phyloP scores from a whole-genome alignment of 345 rosid species.

The Chamaenerion angustifolium region DNA sequence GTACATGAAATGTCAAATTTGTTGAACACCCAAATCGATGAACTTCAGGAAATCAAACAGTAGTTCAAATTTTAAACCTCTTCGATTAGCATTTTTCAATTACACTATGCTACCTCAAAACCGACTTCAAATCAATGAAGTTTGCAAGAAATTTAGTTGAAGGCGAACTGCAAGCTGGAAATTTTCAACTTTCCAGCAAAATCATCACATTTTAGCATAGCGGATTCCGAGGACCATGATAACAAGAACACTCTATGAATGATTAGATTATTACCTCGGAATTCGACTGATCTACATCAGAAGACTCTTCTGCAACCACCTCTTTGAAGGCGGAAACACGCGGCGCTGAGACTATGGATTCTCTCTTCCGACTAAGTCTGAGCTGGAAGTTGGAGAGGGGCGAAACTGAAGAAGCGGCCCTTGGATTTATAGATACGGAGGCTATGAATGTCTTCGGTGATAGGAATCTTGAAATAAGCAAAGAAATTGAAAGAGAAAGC shows the following conservation, averaged over 20 bases:
- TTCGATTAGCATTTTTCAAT: neutral
- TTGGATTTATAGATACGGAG: slow-evolving; percentile 12
- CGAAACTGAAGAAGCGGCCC: slow-evolving; percentile 4
- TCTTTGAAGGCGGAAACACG: slow-evolving; percentile 14
- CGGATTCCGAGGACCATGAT: too few species aligned
- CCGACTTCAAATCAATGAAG: neutral
- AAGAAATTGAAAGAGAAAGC: too few species aligned
- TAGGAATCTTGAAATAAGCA: too few species aligned
- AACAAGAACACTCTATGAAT: neutral
- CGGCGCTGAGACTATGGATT: slow-evolving; percentile 15
- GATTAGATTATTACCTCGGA: slow-evolving; percentile 31
- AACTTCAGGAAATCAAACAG: too few species aligned
- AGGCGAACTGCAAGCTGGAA: neutral
- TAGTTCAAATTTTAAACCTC: too few species aligned
- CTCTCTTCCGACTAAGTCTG: slow-evolving; percentile 8
- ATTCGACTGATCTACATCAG: slow-evolving; percentile 3
- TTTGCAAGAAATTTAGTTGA: too few species aligned
- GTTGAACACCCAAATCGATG: too few species aligned
- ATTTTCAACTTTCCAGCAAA: too few species aligned
- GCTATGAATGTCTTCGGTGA: slow-evolving; percentile 13
- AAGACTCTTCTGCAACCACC: slow-evolving; percentile 7
- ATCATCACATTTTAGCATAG: too few species aligned
- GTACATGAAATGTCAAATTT: too few species aligned
- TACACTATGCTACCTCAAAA: neutral
- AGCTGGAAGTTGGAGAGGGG: slow-evolving; percentile 7